Evolutionary conservation across 805 yeast genomes (phyloP).

Genomic region (Brettanomyces sp.): DNA sequence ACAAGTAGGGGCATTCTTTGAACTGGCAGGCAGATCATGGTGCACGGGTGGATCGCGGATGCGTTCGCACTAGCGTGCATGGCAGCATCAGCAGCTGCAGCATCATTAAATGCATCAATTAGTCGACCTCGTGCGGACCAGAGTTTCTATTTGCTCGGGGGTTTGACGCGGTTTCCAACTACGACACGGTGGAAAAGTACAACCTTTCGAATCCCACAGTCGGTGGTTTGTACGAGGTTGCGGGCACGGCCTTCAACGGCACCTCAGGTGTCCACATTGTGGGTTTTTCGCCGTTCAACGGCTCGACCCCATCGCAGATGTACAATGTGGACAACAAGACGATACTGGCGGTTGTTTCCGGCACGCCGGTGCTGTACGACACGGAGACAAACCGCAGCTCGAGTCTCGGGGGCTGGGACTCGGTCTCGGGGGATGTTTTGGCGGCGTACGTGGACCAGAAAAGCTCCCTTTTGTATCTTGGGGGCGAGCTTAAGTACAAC

Average conservation of each 20-base stretch:
- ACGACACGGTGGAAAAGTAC: conserved; percentile 11
- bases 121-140: conserved; percentile 13
- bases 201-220: conserved; percentile 12
- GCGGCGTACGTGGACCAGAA: conserved; percentile 40
- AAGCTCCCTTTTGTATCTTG: conserved; percentile 53
- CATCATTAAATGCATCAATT: neutral
- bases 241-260: neutral
- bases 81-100: neutral
- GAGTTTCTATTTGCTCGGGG: conserved; percentile 18
- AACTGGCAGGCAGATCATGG: too few relatives aligned
- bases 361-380: conserved; percentile 16
- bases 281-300: conserved; percentile 1
- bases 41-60: too few relatives aligned
- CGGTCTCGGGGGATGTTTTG: conserved; percentile 30
- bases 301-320: conserved; percentile 8
- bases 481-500: conserved; percentile 60
- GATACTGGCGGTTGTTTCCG: conserved; percentile 14
- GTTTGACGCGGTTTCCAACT: conserved; percentile 20
- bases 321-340: conserved; percentile 5
- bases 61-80: neutral
- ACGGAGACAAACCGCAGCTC: neutral
- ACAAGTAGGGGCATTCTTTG: too few relatives aligned
- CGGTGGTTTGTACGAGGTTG: neutral
- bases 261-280: neutral
- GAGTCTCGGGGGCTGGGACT: conserved; percentile 15